A percentile compares a stretch with the other conserved stretches of the same genome.
phyloP scores from a whole-genome alignment of 1,284 basidiomycete genomes.

The Ustilago vetiveriae region DNA sequence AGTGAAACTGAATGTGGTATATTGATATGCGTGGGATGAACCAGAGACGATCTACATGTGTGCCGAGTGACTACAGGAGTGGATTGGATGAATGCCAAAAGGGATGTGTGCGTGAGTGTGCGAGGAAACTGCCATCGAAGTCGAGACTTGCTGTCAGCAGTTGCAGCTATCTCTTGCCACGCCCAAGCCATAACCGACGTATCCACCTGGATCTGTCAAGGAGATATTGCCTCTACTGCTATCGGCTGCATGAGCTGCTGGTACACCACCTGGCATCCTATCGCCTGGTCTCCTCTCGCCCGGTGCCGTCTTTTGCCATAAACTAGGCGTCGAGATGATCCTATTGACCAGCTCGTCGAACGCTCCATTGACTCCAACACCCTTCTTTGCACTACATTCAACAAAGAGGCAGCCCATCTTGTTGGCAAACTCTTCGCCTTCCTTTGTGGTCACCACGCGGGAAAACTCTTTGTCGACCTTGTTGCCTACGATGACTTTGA shows the following conservation, averaged over 20 bases:
- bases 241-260: constrained; percentile 51
- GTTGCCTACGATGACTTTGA: constrained; percentile 92
- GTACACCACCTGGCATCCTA: constrained; percentile 64
- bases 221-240: constrained; percentile 56
- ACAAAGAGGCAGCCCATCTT: constrained; percentile 85
- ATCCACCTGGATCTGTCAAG: constrained; percentile 34
- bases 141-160: too few relatives aligned
- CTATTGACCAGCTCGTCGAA: constrained; percentile 65
- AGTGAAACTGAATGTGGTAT: neutral
- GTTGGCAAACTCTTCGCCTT: constrained; percentile 82
- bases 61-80: neutral
- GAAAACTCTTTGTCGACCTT: constrained; percentile 93
- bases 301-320: constrained; percentile 57
- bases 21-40: neutral
- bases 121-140: neutral
- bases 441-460: constrained; percentile 81
- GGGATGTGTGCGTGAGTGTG: neutral
- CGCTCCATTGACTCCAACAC: constrained; percentile 58
- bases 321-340: constrained; percentile 60
- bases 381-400: constrained; percentile 72
- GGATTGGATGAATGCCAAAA: too few relatives aligned
- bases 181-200: constrained; percentile 47
- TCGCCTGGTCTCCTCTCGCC: constrained; percentile 63
- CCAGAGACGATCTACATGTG: neutral
- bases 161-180: constrained; percentile 52